These are phyloP conservation scores for Pseudofabraea citricarpa DNA, from an alignment of 2,329 filamentous ascomycete species.

Conservation along the genomic window DNA sequence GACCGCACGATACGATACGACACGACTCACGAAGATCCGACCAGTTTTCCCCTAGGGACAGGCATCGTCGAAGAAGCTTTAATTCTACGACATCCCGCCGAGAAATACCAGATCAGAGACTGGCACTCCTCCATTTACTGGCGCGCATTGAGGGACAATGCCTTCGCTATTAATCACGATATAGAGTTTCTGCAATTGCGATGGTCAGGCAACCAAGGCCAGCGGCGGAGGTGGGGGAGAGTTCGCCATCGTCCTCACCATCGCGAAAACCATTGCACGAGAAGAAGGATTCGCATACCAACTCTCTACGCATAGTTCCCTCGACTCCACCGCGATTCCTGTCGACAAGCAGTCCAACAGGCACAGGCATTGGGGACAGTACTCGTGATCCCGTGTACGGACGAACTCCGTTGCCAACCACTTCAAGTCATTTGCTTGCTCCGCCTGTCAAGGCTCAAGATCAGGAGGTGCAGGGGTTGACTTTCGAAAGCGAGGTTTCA, in stretches of 20 bases:
- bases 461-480: neutral
- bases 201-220: neutral
- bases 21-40: neutral
- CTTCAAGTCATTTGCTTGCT: conserved; percentile 6
- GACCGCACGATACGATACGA: neutral
- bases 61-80: neutral
- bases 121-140: neutral
- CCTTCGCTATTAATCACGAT: neutral
- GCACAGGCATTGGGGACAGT: neutral
- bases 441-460: conserved; percentile 1
- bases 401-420: conserved; percentile 8
- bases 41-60: too few species aligned
- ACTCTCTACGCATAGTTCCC: conserved; percentile 7
- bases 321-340: conserved; percentile 1
- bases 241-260: neutral
- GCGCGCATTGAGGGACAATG: neutral
- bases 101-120: too few species aligned
- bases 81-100: too few species aligned
- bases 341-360: neutral
- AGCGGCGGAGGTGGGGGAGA: neutral
- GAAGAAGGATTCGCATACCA: conserved; percentile 1
- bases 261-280: conserved; percentile 3
- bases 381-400: conserved; percentile 6
- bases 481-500: conserved; percentile 6
- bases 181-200: neutral